phyloP scores from a whole-genome alignment of 257 asterid species.

The Nicotiana sylvestris region DNA sequence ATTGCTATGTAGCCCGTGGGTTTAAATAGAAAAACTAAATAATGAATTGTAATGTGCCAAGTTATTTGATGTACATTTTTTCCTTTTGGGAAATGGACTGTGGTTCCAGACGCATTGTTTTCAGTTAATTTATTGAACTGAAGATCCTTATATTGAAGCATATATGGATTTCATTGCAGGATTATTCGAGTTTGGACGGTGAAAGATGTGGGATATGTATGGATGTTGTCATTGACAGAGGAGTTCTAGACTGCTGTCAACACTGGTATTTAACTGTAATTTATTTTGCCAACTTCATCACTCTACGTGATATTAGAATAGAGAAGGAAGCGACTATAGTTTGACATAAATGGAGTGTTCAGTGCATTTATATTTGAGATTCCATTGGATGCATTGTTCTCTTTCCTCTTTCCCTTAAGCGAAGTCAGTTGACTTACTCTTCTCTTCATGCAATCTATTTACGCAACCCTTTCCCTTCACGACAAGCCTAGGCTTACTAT shows the following conservation, averaged over 20 bases:
- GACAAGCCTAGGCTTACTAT: neutral
- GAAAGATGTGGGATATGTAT: conserved; percentile 96
- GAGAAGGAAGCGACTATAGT: neutral
- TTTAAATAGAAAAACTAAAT: neutral
- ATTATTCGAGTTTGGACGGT: conserved; percentile 60
- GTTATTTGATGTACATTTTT: neutral
- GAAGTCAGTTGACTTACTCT: neutral
- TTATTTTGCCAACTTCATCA: neutral
- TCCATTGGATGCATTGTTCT: neutral
- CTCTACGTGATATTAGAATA: neutral
- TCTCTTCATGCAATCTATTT: neutral
- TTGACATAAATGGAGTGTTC: neutral
- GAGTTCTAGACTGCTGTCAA: conserved; percentile 97
- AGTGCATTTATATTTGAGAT: neutral
- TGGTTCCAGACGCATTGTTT: neutral
- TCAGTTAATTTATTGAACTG: neutral
- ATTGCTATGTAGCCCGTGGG: neutral
- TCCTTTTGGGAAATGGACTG: neutral
- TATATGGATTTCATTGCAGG: conserved; percentile 38
- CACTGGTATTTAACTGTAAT: conserved; percentile 57
- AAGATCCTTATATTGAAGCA: neutral
- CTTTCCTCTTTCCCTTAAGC: neutral
- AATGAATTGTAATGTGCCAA: neutral
- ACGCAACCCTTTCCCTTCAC: neutral
- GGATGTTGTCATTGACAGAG: conserved; percentile 87